phyloP scores from a whole-genome alignment of 2,329 filamentous ascomycete genomes.

The Bipolaris cookei region DNA sequence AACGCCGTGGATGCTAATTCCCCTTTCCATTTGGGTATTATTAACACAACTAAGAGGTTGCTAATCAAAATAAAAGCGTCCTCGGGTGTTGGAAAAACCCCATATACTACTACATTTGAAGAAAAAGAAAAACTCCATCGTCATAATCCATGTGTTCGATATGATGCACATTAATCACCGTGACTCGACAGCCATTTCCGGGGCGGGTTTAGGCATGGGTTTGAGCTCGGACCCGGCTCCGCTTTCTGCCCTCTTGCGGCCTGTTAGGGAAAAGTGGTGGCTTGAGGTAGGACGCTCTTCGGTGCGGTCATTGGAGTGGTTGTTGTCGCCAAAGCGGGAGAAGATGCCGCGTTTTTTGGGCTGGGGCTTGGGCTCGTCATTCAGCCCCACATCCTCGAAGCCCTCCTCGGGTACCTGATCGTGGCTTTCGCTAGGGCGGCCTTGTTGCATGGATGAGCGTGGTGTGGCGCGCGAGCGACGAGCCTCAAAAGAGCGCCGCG shows the following conservation, averaged over 20 bases:
- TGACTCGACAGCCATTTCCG: conserved; percentile 35
- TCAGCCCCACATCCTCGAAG: conserved; percentile 89
- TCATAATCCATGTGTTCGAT: no score
- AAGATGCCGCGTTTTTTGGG: conserved; percentile 80
- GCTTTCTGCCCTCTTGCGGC: conserved; percentile 75
- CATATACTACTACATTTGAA: conserved; percentile 3
- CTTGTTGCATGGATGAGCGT: conserved; percentile 65
- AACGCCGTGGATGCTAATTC: conserved; percentile 3
- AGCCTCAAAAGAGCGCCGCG: conserved; percentile 62
- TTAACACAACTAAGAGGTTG: neutral
- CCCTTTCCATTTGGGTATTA: neutral
- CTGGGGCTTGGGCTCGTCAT: conserved; percentile 72
- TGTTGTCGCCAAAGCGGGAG: conserved; percentile 73
- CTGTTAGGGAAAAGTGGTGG: conserved; percentile 69
- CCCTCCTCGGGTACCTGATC: conserved; percentile 72
- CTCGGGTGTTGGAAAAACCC: neutral
- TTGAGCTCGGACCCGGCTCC: conserved; percentile 72
- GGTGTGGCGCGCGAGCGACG: conserved; percentile 61
- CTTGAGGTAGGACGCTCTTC: conserved; percentile 54
- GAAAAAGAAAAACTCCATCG: no score
- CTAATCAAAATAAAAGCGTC: neutral
- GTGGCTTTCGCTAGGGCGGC: conserved; percentile 64
- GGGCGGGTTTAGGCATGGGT: conserved; percentile 59
- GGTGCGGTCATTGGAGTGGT: conserved; percentile 31
- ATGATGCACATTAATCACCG: conserved; percentile 19